Percentiles rank a stretch among this genome's conserved stretches.
Evolutionary conservation across 1,284 basidiomycete genomes (phyloP).

Genomic region (Marasmius sp.): DNA sequence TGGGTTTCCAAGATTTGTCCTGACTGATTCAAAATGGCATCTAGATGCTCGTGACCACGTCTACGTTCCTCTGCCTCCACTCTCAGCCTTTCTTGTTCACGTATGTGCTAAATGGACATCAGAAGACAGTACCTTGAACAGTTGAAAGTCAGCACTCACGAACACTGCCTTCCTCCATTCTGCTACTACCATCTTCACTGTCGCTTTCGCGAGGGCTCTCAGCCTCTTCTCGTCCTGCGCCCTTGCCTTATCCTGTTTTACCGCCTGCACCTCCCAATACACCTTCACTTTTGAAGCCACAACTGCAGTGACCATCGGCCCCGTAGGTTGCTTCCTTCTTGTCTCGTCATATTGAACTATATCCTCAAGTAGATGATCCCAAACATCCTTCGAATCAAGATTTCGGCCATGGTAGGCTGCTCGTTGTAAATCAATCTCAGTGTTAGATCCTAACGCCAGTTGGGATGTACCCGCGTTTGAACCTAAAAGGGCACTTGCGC

Average conservation of each 20-base stretch:
- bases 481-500: conserved; percentile 5
- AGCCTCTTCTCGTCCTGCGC: conserved; percentile 70
- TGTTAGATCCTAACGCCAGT: not conserved
- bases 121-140: not conserved
- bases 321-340: conserved; percentile 43
- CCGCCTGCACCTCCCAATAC: conserved; percentile 78
- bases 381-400: conserved; percentile 36
- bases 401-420: conserved; percentile 17
- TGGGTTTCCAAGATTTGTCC: conserved; percentile 87
- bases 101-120: conserved; percentile 54
- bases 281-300: conserved; percentile 69
- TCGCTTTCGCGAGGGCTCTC: conserved; percentile 69
- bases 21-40: conserved; percentile 89
- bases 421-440: not conserved
- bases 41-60: conserved; percentile 76
- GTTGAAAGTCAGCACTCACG: conserved; percentile 47
- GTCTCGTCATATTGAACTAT: conserved; percentile 33
- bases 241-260: conserved; percentile 64
- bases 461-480: no score
- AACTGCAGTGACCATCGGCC: conserved; percentile 49
- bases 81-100: conserved; percentile 62
- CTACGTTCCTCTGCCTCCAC: conserved; percentile 46
- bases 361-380: conserved; percentile 56
- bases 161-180: conserved; percentile 92
- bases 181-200: conserved; percentile 67